Base-by-base conservation (phyloP, 345 rosid species). In the Euphorbia tirucalli region DNA sequence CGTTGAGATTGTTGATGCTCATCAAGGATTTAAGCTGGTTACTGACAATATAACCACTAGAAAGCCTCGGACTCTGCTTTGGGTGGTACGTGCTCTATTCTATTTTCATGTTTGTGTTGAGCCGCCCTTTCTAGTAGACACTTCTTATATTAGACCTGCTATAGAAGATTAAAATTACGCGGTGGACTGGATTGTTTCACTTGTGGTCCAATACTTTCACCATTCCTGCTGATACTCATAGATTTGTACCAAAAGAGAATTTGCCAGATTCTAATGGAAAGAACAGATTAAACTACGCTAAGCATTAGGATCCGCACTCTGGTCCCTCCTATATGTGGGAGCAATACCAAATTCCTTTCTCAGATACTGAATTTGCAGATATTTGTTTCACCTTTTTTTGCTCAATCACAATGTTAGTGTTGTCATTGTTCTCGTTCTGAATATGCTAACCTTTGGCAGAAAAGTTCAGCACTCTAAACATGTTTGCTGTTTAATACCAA, bases 1-100 rank as follows among this genome's bases (percentile, higher is more conserved):
- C 30, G 97, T 92, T 46, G 97, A 94, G 88, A 92, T 94, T 65
- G 92, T 95, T 63, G 99, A 95, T 81, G 97, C 99, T 65, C 99
- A 95, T 83, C 99, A 95, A 89, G 99, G 99, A 68, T 95, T 95
- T 87, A 95, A 95, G 86, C 84, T 95, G 55, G 97, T 95, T 71
- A 95, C 97, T 27, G 97, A 95, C 82, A 90, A 87, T 82, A 95
- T 95, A 72, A 95, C 96, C 49, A 88, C 99, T 82, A 86, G 97
- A 80, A 90, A 90, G 72, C 97, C 96, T 18, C 82, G 70, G 68
- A 80, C 93, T 27, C 89, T 95, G 71, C 87, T 95, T 61, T 92
- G 97, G 99, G 97, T 89, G 96, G 99, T 95, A 68, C 64, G 97
- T 79, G 50, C 56, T n/a, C n/a, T n/a, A n/a, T n/a, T n/a, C n/a